A percentile compares a stretch with the other conserved stretches of the same genome.
Conservation (phyloP, 225 moss, liverwort and hornwort genomes). For the Ulota crispa region DNA sequence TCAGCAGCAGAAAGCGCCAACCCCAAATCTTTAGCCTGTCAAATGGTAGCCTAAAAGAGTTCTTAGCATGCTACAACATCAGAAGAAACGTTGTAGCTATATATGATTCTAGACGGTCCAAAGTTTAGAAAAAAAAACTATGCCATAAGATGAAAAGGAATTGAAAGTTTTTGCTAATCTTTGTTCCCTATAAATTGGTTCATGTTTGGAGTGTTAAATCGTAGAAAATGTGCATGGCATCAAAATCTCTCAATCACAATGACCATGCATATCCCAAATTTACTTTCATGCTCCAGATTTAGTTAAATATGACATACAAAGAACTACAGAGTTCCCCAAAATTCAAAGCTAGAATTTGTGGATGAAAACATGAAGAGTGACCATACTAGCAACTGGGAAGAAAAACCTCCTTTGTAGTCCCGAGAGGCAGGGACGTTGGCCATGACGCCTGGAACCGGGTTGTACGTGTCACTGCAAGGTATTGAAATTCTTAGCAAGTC, state of each 20-base stretch:
- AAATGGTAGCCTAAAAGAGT: background rate
- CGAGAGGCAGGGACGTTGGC: conserved; percentile 80
- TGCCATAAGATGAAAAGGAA: no score
- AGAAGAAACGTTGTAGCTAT: background rate
- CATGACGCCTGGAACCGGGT: conserved; percentile 96
- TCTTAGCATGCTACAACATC: background rate
- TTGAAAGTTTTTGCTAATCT: no score
- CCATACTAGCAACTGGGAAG: conserved; percentile 77
- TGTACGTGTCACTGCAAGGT: conserved; percentile 84
- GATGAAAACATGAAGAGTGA: background rate
- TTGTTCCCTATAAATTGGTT: no score
- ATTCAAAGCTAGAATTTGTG: background rate
- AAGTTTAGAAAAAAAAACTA: no score
- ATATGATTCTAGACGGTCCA: no score
- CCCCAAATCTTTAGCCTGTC: conserved; percentile 84
- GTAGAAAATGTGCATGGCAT: no score
- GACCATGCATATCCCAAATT: no score
- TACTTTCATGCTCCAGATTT: no score
- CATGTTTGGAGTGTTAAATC: no score
- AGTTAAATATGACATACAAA: no score
- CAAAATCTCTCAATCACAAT: no score
- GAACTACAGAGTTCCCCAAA: background rate
- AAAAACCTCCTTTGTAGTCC: conserved; percentile 84
- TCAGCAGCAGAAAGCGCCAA: conserved; percentile 78
- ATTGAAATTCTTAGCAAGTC: conserved; percentile 16